Evolutionary conservation across 2,329 filamentous ascomycete genomes (phyloP), one percentile per base, ranked within the genome.

Genomic region (Thyridium curvatum): DNA sequence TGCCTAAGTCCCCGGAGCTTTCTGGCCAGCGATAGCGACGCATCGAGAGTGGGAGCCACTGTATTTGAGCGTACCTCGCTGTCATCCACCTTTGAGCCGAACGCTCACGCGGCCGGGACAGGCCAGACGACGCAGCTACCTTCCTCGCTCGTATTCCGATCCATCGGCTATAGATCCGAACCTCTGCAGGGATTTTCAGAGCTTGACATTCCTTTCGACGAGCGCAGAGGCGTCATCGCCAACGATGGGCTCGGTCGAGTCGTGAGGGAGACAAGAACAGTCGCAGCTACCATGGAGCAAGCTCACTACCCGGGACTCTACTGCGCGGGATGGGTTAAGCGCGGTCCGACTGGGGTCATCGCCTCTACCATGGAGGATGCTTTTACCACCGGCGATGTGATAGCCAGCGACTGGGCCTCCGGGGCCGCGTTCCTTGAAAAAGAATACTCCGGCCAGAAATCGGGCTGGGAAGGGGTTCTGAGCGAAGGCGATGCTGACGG

Each of bases 281-380:
- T 37, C 14, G 50, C 55, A 46, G 43, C 55, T 46, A 59, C 48
- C 47, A 59, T 42, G 52, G 69, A 38, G 50, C 67, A 47, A 62
- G 71, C 44, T 52, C 67, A 47, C 54, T 76, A 58, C 53, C 78
- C 82, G 0, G 88, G 91, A 0, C 61, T 95, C 18, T 98, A 98
- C 63, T 94, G 89, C 48, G 86, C 91, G 13, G 93, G 93, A 1
- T 98, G 93, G 93, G 89, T 96, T 9, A 97, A 97, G 66, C 78
- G 84, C 29, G 93, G 93, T 0, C 91, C 93, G 0, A 96, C 89
- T 0, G 93, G 93, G 3, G 90, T 97, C 4, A 98, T 98, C 58
- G 91, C 91, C 2, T 89, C 84, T 21, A 98, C 93, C 0, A 94
- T 98, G 88, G 79, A 84, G 43, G 93, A 98, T 58, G 91, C 93